Conservation (phyloP, 331 rosid genomes). For the Malus hybrid region DNA sequence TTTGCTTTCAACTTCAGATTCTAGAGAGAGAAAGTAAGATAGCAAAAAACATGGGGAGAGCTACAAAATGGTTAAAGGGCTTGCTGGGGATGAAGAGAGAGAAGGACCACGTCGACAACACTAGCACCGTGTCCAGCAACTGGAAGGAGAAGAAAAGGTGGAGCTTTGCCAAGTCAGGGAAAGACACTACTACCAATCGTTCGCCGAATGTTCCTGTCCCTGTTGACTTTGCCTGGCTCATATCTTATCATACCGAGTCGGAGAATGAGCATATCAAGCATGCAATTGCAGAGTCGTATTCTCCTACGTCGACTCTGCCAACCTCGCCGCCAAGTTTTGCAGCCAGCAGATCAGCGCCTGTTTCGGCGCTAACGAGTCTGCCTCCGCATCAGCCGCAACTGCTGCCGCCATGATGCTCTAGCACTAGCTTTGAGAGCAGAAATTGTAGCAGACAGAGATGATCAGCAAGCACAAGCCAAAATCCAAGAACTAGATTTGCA, state of each 20-base stretch:
- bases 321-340: no score
- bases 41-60: slow-evolving; percentile 54
- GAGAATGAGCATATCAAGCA: slow-evolving; percentile 82
- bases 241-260: slow-evolving; percentile 65
- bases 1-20: slow-evolving; percentile 6
- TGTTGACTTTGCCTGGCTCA: slow-evolving; percentile 55
- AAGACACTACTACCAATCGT: slow-evolving; percentile 15
- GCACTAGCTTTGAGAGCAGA: no score
- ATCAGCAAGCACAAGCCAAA: no score
- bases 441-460: no score
- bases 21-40: not conserved
- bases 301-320: no score
- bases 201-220: slow-evolving; percentile 5
- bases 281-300: slow-evolving; percentile 64
- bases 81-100: slow-evolving; percentile 79
- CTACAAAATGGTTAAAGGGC: slow-evolving; percentile 88
- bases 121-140: slow-evolving; percentile 22
- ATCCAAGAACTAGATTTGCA: no score
- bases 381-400: no score
- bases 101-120: slow-evolving; percentile 41
- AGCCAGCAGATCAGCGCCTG: no score
- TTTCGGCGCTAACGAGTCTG: no score
- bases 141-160: slow-evolving; percentile 68
- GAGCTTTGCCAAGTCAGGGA: slow-evolving; percentile 71
- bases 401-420: no score